Evolutionary conservation across 257 asterid genomes (phyloP).

Genomic region (Solanum sejunctum): DNA sequence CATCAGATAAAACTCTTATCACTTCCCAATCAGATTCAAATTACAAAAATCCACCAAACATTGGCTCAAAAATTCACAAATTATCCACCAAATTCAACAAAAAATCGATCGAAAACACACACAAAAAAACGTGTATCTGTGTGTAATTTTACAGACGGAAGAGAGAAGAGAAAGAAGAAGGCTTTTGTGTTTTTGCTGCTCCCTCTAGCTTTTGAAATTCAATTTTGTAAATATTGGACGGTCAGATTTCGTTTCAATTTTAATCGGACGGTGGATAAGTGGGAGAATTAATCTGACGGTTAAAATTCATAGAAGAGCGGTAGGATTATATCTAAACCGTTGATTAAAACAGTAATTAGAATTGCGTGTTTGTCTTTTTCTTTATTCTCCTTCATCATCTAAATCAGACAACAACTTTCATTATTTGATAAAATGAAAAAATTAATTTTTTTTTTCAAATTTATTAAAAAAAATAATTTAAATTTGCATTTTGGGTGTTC

Average conservation of each 20-base stretch:
- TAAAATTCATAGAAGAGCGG: constrained; percentile 33
- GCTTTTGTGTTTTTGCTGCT: constrained; percentile 28
- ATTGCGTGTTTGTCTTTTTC: background rate
- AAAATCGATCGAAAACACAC: constrained; percentile 9
- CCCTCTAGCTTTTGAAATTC: constrained; percentile 96
- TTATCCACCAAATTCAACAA: constrained; percentile 11
- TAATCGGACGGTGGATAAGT: constrained; percentile 25
- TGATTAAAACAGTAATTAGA: constrained; percentile 8
- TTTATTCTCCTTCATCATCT: background rate
- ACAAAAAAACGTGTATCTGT: constrained; percentile 2
- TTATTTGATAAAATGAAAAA: background rate
- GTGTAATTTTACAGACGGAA: background rate
- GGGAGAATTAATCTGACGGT: constrained; percentile 25
- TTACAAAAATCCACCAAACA: constrained; percentile 1
- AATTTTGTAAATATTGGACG: constrained; percentile 52
- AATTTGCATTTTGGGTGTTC: too few species aligned
- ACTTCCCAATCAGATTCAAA: constrained; percentile 22
- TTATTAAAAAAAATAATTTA: too few species aligned
- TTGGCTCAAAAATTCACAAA: constrained; percentile 8
- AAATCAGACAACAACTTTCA: background rate
- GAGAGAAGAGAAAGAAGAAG: constrained; percentile 8
- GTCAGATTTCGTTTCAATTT: constrained; percentile 15
- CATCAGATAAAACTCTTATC: constrained; percentile 5
- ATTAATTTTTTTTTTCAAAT: too few species aligned
- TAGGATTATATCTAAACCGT: constrained; percentile 6